A percentile compares a stretch with the other conserved stretches of the same genome.
Evolutionary conservation across 2,329 filamentous ascomycete genomes (phyloP).

Genomic region (Juglanconis juglandina): DNA sequence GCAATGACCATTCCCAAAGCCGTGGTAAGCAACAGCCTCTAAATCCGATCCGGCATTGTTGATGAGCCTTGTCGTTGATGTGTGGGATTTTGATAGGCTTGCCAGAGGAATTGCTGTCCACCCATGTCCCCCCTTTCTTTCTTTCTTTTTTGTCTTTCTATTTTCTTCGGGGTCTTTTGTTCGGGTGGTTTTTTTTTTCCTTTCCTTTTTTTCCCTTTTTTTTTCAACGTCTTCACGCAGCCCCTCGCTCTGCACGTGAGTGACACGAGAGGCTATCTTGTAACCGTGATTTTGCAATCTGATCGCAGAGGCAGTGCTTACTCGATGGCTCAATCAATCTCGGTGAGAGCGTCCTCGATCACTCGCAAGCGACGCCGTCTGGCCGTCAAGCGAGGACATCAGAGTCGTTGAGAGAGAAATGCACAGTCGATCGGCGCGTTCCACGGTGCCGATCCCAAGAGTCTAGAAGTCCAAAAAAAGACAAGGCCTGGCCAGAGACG

Average conservation of each 20-base stretch:
- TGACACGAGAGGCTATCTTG: not conserved
- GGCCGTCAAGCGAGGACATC: not conserved
- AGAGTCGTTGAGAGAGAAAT: not conserved
- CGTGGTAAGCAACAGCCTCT: too few species aligned
- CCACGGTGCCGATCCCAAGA: not conserved
- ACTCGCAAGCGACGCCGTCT: not conserved
- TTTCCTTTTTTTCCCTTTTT: too few species aligned
- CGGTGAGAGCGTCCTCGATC: not conserved
- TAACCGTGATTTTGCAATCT: not conserved
- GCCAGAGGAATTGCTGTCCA: too few species aligned
- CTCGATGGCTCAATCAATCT: not conserved
- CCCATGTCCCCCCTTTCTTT: too few species aligned
- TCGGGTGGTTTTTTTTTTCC: too few species aligned
- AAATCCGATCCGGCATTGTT: not conserved
- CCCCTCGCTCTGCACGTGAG: constrained; percentile 1
- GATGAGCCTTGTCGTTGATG: not conserved
- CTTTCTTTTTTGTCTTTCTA: too few species aligned
- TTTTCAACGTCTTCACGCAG: constrained; percentile 4
- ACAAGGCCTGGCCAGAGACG: not conserved
- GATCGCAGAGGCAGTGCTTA: not conserved
- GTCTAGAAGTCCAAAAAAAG: not conserved
- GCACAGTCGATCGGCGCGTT: not conserved
- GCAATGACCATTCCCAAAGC: too few species aligned
- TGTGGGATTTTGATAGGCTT: not conserved
- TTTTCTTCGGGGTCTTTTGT: too few species aligned